Conservation (phyloP, 257 asterid species). For the Przewalskia tangutica region DNA sequence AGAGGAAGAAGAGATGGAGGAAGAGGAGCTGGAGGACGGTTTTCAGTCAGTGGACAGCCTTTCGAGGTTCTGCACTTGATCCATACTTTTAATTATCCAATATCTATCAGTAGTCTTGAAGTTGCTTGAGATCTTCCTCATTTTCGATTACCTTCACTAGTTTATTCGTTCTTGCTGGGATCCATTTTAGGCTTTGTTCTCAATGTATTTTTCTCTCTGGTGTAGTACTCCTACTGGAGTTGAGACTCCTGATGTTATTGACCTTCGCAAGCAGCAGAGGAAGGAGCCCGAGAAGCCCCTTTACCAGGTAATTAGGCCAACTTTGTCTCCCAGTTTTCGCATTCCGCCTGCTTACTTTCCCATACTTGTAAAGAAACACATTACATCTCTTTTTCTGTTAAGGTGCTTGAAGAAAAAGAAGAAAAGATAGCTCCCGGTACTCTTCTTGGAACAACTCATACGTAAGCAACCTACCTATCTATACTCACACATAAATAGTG, state of each 20-base stretch:
- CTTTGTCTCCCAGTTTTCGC: background rate
- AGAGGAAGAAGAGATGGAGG: constrained; percentile 71
- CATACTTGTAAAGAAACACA: background rate
- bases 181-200: constrained; percentile 4
- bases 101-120: background rate
- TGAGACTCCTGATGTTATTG: constrained; percentile 97
- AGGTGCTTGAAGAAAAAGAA: constrained; percentile 96
- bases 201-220: constrained; percentile 12
- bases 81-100: background rate
- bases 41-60: constrained; percentile 87
- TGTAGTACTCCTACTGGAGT: constrained; percentile 97
- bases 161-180: background rate
- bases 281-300: constrained; percentile 98
- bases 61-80: constrained; percentile 45
- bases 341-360: background rate
- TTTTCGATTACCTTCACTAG: background rate
- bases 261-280: constrained; percentile 97
- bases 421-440: constrained; percentile 82
- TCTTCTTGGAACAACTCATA: constrained; percentile 73
- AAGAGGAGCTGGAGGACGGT: constrained; percentile 81
- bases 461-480: constrained; percentile 32
- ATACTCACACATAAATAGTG: background rate
- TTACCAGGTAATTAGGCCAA: constrained; percentile 49
- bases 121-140: background rate
- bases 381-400: constrained; percentile 1